Base-by-base conservation (phyloP, 2,329 filamentous ascomycete species). In the Emericellopsis cladophorae region DNA sequence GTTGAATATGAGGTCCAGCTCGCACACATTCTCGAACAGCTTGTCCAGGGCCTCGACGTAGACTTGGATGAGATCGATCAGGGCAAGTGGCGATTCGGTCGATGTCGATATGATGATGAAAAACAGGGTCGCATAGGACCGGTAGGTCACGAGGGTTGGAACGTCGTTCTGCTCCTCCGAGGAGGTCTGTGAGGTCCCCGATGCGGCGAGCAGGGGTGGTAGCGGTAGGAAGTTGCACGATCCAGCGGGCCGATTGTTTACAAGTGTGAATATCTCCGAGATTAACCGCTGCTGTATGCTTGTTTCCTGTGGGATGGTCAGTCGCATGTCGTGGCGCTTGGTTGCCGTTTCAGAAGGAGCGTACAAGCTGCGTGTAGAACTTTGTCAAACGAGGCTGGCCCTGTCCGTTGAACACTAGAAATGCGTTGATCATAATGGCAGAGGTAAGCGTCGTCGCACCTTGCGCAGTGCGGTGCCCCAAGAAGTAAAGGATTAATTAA, bases 91-190 rank as follows among this genome's bases (percentile, higher is more conserved):
- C 1, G 87, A 95, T 63, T 98, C 92, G 44, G 92, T 95, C 5
- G 88, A 87, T 5, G 93, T 98, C 31, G 84, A 92, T 55, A 98
- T 98, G 58, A 98, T 72, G 62, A 98, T 98, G 68, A 98, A 98
- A 66, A 93, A 96, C 46, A 98, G 82, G 0, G 92, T 98, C 9
- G 92, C 92, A 58, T 96, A 98, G 71, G 95, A 86, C 44, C 92
- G 87, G 71, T 98, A 98, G 8, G 92, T 96, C 36, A 98, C 88
- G 45, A 96, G 84, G 6, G 88, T 92, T 9, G 92, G 92, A 10
- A 88, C 83, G 63, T 96, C 92, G 57, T 87, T 89, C 63, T 84
- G 76, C 42, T 78, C 81, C 32, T 80, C 75, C 51, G 75, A 76
- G 54, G 62, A 82, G 61, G 58, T 83, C 56, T 53, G 77, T 21